Conservation (phyloP, 257 asterid genomes). For the Solanum dulcamara region DNA sequence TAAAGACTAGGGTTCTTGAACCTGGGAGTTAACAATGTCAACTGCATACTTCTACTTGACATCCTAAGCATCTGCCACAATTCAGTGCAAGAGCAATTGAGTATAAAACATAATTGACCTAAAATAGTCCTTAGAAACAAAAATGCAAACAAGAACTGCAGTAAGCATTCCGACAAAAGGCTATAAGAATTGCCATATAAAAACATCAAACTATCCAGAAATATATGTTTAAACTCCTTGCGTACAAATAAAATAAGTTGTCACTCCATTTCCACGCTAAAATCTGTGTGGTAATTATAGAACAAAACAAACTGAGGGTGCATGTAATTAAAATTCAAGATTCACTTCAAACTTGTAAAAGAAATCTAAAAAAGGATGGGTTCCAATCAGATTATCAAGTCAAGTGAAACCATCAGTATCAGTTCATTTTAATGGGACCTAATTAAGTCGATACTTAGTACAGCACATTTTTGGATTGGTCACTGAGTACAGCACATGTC, state of each 20-base stretch:
- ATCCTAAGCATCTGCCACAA: neutral
- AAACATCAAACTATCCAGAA: neutral
- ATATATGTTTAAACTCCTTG: neutral
- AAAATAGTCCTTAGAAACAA: neutral
- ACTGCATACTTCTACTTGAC: neutral
- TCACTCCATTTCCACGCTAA: neutral
- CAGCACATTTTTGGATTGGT: neutral
- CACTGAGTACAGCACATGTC: neutral
- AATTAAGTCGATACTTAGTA: neutral
- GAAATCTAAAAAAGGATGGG: neutral
- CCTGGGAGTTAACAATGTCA: neutral
- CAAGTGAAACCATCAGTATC: neutral
- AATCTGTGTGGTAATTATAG: neutral
- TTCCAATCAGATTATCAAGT: neutral
- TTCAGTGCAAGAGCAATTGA: neutral
- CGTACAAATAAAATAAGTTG: neutral
- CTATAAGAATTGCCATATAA: neutral
- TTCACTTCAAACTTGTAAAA: neutral
- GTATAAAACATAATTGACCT: neutral
- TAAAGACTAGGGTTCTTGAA: neutral
- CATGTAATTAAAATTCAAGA: neutral
- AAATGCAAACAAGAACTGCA: neutral
- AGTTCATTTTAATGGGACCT: neutral
- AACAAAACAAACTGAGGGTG: neutral
- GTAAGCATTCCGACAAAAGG: neutral